A percentile compares a stretch with the other conserved stretches of the same genome.
Evolutionary conservation across 1,284 basidiomycete species (phyloP).

Genomic region (Austropuccinia psidii): DNA sequence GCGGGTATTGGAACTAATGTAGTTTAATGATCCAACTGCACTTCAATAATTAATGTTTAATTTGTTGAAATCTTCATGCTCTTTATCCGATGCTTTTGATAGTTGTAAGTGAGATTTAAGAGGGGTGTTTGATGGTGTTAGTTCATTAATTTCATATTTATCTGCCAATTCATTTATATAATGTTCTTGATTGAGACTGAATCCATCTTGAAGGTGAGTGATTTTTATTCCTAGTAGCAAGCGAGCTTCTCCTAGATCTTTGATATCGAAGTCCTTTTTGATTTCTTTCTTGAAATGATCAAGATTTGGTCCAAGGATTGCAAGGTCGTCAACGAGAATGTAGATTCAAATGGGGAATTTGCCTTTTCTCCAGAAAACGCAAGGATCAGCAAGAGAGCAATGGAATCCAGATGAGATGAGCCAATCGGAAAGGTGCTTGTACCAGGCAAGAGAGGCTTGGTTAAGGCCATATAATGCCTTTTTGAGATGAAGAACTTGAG

Average conservation of each 20-base stretch:
- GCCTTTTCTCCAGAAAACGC: neutral
- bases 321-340: neutral
- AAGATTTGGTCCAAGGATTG: neutral
- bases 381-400: neutral
- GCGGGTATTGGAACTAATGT: neutral
- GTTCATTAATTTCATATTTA: no score
- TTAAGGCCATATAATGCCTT: neutral
- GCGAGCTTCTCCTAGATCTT: neutral
- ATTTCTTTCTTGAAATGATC: neutral
- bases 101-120: no score
- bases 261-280: neutral
- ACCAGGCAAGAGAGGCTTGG: neutral
- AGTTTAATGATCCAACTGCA: neutral
- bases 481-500: neutral
- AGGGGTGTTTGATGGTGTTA: no score
- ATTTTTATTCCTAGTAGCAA: slow-evolving; percentile 20
- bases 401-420: neutral
- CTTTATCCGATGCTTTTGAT: no score
- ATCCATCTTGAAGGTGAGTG: neutral
- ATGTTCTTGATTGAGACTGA: neutral
- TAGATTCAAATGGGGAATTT: neutral
- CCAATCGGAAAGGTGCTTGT: neutral
- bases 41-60: neutral
- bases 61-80: no score
- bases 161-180: neutral